A percentile compares a stretch with the other conserved stretches of the same genome.
These are phyloP conservation scores for Tuber calosporum DNA, from an alignment of 495 filamentous ascomycete species.

Conservation along the genomic window DNA sequence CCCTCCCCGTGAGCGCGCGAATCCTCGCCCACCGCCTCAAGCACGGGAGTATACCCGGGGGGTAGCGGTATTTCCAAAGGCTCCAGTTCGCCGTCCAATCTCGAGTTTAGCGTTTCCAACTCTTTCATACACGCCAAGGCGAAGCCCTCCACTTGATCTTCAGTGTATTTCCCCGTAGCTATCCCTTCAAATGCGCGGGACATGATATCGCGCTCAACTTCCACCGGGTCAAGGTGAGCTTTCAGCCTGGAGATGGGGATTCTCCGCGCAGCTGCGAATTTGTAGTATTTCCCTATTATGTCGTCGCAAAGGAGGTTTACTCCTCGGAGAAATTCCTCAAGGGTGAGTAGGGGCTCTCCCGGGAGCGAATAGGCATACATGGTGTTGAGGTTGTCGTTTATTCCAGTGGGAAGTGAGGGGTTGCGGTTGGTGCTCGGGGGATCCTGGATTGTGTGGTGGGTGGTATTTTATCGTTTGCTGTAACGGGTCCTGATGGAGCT, in stretches of 20 bases:
- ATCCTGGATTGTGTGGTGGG: neutral
- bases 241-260: neutral
- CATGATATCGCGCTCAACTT: neutral
- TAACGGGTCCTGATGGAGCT: neutral
- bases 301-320: neutral
- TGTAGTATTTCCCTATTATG: neutral
- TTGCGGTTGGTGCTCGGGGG: neutral
- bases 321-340: neutral
- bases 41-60: neutral
- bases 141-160: neutral
- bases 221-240: neutral
- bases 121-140: neutral
- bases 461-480: neutral
- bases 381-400: no score
- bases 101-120: neutral
- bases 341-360: neutral
- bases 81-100: neutral
- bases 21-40: neutral
- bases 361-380: neutral
- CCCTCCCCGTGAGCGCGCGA: neutral
- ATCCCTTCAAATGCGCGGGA: neutral
- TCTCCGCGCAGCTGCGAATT: neutral
- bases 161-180: neutral
- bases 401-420: no score
- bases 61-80: neutral